Evolutionary conservation across 495 filamentous ascomycete species (phyloP).

Genomic region (Xylaria flabelliformis): DNA sequence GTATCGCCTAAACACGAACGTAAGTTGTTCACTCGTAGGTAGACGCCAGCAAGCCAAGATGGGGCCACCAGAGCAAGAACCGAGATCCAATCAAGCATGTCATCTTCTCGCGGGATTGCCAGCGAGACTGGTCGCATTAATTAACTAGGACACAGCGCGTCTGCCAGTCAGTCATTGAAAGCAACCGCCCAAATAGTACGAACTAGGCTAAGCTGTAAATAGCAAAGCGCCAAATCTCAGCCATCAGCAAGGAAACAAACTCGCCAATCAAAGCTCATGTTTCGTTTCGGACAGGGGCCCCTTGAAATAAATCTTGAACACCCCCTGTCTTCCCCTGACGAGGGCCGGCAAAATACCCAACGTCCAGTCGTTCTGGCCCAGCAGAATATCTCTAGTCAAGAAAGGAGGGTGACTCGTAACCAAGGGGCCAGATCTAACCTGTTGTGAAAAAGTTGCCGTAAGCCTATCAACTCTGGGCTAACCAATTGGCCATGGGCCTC

Average conservation of each 20-base stretch:
- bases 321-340: slow-evolving; percentile 17
- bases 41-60: not conserved
- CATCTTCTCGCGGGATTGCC: not conserved
- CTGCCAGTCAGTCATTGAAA: slow-evolving; percentile 9
- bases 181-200: not conserved
- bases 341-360: slow-evolving; percentile 1
- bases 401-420: slow-evolving; percentile 18
- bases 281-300: slow-evolving; percentile 17
- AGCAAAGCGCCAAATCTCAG: not conserved
- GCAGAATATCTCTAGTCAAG: not conserved
- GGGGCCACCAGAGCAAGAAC: not conserved
- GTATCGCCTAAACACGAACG: not conserved
- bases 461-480: not conserved
- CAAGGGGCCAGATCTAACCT: not conserved
- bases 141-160: not conserved
- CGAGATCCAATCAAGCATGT: slow-evolving; percentile 23
- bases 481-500: slow-evolving; percentile 1
- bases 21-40: slow-evolving; percentile 8
- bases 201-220: not conserved
- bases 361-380: slow-evolving; percentile 14
- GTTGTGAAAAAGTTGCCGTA: not conserved
- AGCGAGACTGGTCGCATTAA: slow-evolving; percentile 3
- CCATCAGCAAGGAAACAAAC: slow-evolving; percentile 2
- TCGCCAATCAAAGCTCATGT: slow-evolving; percentile 16
- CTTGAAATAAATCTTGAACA: not conserved